These are phyloP conservation scores for Ammopiptanthus mongolicus DNA, from an alignment of 306 rosid genomes.

Conservation along the genomic window DNA sequence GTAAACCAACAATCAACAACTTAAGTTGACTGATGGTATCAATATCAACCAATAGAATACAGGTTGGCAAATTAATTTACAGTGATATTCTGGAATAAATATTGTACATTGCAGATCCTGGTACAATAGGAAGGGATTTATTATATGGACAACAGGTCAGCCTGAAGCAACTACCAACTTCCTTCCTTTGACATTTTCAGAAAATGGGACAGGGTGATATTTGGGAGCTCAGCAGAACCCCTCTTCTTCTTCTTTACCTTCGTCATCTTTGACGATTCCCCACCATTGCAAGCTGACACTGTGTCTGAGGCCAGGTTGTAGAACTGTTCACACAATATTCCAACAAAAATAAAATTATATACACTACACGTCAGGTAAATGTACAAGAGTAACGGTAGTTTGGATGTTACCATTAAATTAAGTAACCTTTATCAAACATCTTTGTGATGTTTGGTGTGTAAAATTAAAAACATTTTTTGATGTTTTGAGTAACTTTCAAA, in stretches of 20 bases:
- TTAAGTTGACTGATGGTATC: conserved; percentile 28
- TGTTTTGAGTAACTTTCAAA: background rate
- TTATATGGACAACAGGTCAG: conserved; percentile 18
- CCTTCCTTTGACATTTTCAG: conserved; percentile 90
- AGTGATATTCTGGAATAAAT: conserved; percentile 3
- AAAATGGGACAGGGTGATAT: conserved; percentile 58
- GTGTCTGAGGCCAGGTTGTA: conserved; percentile 75
- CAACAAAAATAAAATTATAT: background rate
- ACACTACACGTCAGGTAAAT: background rate
- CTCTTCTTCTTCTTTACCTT: conserved; percentile 60
- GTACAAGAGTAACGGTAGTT: background rate
- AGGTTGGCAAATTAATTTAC: conserved; percentile 22
- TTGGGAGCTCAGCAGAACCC: conserved; percentile 49
- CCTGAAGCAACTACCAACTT: conserved; percentile 50
- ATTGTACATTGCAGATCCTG: conserved; percentile 20
- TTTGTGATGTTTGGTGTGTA: background rate
- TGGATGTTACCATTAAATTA: background rate
- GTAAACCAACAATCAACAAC: conserved; percentile 24
- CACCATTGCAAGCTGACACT: conserved; percentile 25
- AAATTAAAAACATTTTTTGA: background rate
- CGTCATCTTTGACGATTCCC: conserved; percentile 48
- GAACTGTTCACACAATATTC: conserved; percentile 50
- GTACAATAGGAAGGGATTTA: conserved; percentile 17
- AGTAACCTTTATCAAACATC: background rate
- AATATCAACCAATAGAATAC: conserved; percentile 24